A percentile compares a stretch with the other conserved stretches of the same genome.
Evolutionary conservation across 768 basidiomycete genomes (phyloP).

Genomic region (Mycena capillaripes): DNA sequence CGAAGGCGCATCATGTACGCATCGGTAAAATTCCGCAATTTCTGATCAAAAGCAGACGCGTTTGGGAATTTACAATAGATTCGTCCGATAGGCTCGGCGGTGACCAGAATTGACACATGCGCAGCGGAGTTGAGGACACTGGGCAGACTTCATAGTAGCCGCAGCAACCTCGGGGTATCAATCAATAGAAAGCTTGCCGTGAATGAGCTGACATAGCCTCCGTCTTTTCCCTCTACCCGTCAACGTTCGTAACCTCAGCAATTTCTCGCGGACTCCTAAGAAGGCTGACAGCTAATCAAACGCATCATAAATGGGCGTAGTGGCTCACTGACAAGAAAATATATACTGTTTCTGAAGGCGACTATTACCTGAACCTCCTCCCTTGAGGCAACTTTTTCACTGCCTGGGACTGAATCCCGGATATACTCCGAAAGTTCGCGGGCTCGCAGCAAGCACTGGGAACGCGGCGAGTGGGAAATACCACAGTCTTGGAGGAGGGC

Average conservation of each 20-base stretch:
- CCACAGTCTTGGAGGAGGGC: no score
- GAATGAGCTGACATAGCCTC: neutral
- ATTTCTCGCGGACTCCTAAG: neutral
- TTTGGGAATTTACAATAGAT: no score
- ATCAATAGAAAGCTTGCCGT: neutral
- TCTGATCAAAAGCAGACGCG: no score
- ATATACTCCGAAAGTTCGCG: neutral
- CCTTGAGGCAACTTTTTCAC: neutral
- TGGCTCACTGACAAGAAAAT: neutral
- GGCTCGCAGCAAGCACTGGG: neutral
- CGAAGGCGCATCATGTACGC: no score
- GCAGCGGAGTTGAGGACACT: neutral
- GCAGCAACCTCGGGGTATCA: neutral
- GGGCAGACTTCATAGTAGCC: neutral
- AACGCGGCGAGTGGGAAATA: no score
- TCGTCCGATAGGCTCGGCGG: no score
- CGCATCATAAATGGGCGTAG: neutral
- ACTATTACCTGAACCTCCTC: neutral
- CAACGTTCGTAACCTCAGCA: constrained; percentile 5
- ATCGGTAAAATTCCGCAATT: no score
- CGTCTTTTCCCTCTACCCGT: neutral
- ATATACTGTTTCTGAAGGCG: neutral
- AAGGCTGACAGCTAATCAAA: neutral
- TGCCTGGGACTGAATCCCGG: neutral
- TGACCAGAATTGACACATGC: no score